Base-by-base conservation (phyloP, 805 yeast genomes). In the Candida xiaguanensis region DNA sequence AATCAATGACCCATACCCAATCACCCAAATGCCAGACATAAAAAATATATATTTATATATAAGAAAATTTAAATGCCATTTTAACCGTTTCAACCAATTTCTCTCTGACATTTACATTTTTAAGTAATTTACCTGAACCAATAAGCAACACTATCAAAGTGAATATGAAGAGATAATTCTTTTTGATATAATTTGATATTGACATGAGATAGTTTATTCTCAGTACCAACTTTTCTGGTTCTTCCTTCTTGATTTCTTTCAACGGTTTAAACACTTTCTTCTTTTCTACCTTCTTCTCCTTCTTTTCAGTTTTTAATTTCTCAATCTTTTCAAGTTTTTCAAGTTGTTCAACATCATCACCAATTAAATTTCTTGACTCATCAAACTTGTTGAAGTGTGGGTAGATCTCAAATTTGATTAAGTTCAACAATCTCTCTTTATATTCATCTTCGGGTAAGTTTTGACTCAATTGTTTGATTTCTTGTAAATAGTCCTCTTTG, bases 1-100 rank as follows among this genome's bases (percentile, higher is more conserved):
- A 18, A 89, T 80, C 38, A 89, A 67, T 0, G 95, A 85, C 1
- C 97, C 97, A 54, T 89, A 89, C 2, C 97, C 96, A 8, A 89
- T 79, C 11, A 89, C 73, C 95, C 95, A 90, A 42, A 80, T 57
- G 0, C 80, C 79, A n/a, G 23, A 32, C 29, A 20, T 38, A 20
- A 20, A 20, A 20, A 20, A 20, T 6, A 7, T 6, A 20, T 9
- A 9, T 20, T 5, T n/a, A 67, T 34, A 68, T 48, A 39, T 67
- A 68, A 31, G 65, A 63, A 37, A 68, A 58, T 48, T 66, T 63
- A 47, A 68, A 64, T n/a, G 74, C 74, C 74, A 68, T 68, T 42
- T 50, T 48, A 30, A 68, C 44, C 1, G 72, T 66, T 40, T 67
- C 70, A 41, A 46, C 50, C 16, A 67, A 28, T 39, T 53, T 47